These are phyloP conservation scores for Monosporascus sp. DNA, from an alignment of 2,329 filamentous ascomycete genomes.

Conservation along the genomic window DNA sequence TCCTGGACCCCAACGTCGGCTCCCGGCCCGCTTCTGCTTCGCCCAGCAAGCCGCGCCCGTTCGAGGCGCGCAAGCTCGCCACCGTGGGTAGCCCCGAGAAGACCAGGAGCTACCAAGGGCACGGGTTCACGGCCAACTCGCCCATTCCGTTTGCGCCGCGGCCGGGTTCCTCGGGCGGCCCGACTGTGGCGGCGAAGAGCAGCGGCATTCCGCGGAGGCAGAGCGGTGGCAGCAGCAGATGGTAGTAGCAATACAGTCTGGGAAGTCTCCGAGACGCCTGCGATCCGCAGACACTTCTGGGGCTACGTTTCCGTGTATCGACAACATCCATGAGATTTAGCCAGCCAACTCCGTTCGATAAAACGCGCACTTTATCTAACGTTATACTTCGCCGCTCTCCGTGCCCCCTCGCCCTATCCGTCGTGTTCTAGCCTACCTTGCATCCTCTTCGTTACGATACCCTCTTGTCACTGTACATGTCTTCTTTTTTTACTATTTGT, in stretches of 20 bases:
- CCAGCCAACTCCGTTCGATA: no score
- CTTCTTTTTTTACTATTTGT: no score
- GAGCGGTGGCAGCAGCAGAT: background rate
- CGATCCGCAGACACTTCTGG: background rate
- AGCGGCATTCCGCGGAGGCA: background rate
- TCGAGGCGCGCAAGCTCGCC: background rate
- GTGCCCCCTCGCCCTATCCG: no score
- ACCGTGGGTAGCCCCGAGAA: background rate
- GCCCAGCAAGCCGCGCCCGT: background rate
- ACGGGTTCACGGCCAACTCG: conserved; percentile 2
- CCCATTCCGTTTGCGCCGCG: background rate
- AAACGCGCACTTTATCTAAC: no score
- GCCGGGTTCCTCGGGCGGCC: background rate
- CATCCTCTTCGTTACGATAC: no score
- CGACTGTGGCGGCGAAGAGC: no score
- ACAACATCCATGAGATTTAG: background rate
- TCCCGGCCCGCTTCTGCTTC: conserved; percentile 2
- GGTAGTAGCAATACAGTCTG: background rate
- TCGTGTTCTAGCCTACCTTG: no score
- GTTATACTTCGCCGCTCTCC: no score
- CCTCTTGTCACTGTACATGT: no score
- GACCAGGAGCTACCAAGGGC: background rate
- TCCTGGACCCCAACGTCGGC: conserved; percentile 20
- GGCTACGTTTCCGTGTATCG: background rate
- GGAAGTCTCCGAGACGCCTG: background rate